phyloP scores from a whole-genome alignment of 2,329 filamentous ascomycete genomes.

The Hirsutella thompsonii region DNA sequence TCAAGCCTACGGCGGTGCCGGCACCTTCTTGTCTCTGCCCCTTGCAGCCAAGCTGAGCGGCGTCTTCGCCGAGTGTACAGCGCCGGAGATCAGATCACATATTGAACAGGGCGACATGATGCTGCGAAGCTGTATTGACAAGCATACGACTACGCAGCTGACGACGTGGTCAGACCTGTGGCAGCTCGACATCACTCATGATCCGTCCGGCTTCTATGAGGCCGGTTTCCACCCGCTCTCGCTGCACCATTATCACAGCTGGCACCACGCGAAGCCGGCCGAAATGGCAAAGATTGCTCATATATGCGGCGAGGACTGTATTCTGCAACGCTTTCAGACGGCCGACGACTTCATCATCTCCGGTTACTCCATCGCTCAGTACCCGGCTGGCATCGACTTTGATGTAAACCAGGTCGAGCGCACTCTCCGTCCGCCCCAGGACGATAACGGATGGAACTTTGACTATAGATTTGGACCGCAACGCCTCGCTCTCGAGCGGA shows the following conservation, averaged over 20 bases:
- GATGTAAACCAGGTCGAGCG: conserved; percentile 37
- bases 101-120: conserved; percentile 51
- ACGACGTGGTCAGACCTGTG: conserved; percentile 44
- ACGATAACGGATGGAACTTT: conserved; percentile 34
- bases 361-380: conserved; percentile 46
- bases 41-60: conserved; percentile 31
- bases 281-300: conserved; percentile 44
- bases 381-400: conserved; percentile 36
- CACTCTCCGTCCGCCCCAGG: conserved; percentile 34
- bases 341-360: conserved; percentile 40
- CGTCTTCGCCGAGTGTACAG: conserved; percentile 32
- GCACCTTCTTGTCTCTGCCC: conserved; percentile 46
- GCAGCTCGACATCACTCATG: conserved; percentile 47
- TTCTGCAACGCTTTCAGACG: conserved; percentile 44
- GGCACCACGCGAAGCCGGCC: conserved; percentile 40
- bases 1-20: conserved; percentile 51
- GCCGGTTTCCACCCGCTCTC: conserved; percentile 45
- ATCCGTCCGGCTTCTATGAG: conserved; percentile 53
- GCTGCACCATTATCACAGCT: conserved; percentile 49
- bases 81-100: conserved; percentile 40
- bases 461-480: conserved; percentile 39
- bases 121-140: conserved; percentile 50
- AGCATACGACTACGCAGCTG: conserved; percentile 45
- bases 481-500: conserved; percentile 31
- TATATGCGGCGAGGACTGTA: conserved; percentile 47